phyloP scores from a whole-genome alignment of 2,329 filamentous ascomycete species.

The Dothistroma septosporum region DNA sequence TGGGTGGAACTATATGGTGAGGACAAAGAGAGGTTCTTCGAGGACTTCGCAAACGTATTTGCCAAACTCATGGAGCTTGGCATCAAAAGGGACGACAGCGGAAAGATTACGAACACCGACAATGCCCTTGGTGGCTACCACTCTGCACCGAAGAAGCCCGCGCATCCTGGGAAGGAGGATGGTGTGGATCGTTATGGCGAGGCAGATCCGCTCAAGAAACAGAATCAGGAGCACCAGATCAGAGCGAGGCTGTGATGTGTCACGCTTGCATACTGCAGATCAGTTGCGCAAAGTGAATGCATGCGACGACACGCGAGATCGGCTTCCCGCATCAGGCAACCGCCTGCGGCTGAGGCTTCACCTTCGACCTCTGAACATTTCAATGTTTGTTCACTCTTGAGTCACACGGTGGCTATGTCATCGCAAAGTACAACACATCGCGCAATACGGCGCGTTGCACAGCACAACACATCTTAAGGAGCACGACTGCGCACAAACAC shows the following conservation, averaged over 20 bases:
- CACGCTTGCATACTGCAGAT: too few species aligned
- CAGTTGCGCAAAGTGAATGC: too few species aligned
- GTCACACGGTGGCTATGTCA: not conserved
- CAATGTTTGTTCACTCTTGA: not conserved
- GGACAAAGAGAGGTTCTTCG: constrained; percentile 60
- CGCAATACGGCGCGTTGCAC: not conserved
- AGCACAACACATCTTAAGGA: not conserved
- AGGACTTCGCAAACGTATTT: constrained; percentile 57
- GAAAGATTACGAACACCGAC: constrained; percentile 53
- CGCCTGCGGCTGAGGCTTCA: not conserved
- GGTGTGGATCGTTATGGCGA: constrained; percentile 35
- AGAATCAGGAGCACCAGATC: constrained; percentile 36
- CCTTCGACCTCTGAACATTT: not conserved
- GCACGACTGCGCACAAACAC: not conserved
- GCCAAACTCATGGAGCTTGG: constrained; percentile 59
- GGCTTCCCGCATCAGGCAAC: not conserved
- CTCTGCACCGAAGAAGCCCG: constrained; percentile 55
- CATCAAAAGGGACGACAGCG: constrained; percentile 52
- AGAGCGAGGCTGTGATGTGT: constrained; percentile 39
- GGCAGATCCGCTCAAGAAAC: constrained; percentile 40
- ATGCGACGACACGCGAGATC: not conserved
- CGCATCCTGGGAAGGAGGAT: constrained; percentile 35
- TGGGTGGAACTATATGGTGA: constrained; percentile 59
- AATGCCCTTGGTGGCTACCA: constrained; percentile 55
- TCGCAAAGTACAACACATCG: not conserved